Percentiles rank a stretch among this genome's conserved stretches.
Evolutionary conservation across 1,284 basidiomycete genomes (phyloP).

Genomic region (Porodaedalea pini): DNA sequence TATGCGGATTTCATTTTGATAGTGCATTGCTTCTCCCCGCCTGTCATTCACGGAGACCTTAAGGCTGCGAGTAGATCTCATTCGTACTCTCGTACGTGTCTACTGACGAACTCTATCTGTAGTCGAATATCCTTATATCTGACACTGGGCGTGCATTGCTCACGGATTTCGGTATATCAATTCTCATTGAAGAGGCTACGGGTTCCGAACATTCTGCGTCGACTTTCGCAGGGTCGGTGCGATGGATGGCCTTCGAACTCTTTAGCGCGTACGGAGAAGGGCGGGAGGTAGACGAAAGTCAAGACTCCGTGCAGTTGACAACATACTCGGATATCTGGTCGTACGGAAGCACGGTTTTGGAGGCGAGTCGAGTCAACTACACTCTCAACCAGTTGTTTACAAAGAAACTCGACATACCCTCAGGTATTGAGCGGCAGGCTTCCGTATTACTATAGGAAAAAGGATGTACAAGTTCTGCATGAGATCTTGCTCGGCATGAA

Average conservation of each 20-base stretch:
- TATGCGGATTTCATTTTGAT: neutral
- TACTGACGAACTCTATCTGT: neutral
- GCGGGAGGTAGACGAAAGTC: neutral
- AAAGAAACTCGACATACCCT: neutral
- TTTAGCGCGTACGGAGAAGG: neutral
- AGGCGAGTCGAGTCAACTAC: neutral
- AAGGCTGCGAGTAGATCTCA: constrained; percentile 15
- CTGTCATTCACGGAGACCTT: constrained; percentile 19
- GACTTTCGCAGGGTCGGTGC: constrained; percentile 17
- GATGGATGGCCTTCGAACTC: constrained; percentile 21
- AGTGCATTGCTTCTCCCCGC: constrained; percentile 20
- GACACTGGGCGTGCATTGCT: constrained; percentile 18
- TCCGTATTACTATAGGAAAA: constrained; percentile 16
- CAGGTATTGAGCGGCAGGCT: constrained; percentile 18
- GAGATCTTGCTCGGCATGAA: constrained; percentile 15
- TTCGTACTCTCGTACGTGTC: neutral
- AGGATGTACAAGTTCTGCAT: constrained; percentile 18
- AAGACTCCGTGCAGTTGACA: neutral
- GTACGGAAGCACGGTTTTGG: constrained; percentile 15
- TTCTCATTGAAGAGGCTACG: constrained; percentile 13
- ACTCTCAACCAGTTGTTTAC: neutral
- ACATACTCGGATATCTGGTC: constrained; percentile 18
- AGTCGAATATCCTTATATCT: constrained; percentile 19
- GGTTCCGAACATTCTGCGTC: constrained; percentile 8
- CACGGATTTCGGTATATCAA: constrained; percentile 20